Base-by-base conservation (phyloP, 2,329 filamentous ascomycete genomes). In the Epichloe sibirici region DNA sequence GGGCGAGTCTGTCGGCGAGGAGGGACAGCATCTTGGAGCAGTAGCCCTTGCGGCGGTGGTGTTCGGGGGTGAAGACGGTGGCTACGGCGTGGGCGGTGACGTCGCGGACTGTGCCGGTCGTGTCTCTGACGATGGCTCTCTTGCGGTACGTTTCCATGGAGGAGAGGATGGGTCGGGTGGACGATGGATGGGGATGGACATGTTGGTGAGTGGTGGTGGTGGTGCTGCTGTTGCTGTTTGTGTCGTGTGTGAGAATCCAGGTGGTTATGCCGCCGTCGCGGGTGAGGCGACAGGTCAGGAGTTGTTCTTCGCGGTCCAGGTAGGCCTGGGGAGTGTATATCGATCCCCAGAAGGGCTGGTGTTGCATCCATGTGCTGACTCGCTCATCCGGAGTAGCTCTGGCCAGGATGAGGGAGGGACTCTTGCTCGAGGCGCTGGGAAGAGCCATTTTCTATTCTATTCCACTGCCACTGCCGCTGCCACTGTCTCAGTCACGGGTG, bases 21-120 rank as follows among this genome's bases (percentile, higher is more conserved):
- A 90, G 82, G 43, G 67, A 66, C 66, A 90, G 78, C 83, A 93
- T 90, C 52, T 84, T 76, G 53, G 77, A 78, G 0, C 88, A 89
- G 68, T 95, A 95, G 21, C 88, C 86, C 58, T 76, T 77, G 4
- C 85, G 83, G 53, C 88, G 71, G 65, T 81, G 81, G 60, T 80
- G 73, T 0, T 79, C 76, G 42, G 81, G 77, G 4, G 83, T 89
- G 65, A 84, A 93, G n/a, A 94, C 89, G 55, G 84, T 88, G 13
- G 83, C 87, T 53, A 94, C 78, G 5, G 86, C 89, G 68, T 95
- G 84, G 15, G 81, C 79, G 9, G 81, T 70, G 2, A 76, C 79
- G 45, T 88, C 81, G 5, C 63, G 60, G 37, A 68, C 61, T 39
- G 58, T 57, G 45, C 68, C 67, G 5, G 67, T 62, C 0, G 63